A percentile compares a stretch with the other conserved stretches of the same genome.
These are phyloP conservation scores for Lasiosphaeria ovina DNA, from an alignment of 495 filamentous ascomycete genomes.

Conservation along the genomic window DNA sequence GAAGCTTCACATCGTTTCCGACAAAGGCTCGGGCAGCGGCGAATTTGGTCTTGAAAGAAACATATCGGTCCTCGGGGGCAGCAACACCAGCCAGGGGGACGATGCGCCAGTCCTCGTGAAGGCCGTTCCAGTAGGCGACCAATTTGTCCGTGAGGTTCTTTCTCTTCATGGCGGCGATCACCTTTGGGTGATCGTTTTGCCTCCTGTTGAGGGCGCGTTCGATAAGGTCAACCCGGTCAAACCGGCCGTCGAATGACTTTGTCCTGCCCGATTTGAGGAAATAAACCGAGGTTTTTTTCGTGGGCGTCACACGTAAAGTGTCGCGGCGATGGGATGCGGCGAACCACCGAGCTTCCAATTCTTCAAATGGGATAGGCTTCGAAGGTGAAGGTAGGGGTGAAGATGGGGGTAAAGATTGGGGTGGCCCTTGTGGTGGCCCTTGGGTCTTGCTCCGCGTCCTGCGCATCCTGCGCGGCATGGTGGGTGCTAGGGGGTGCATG, in stretches of 20 bases:
- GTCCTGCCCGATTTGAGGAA: conserved; percentile 14
- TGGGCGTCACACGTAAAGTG: conserved; percentile 24
- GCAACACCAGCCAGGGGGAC: no score
- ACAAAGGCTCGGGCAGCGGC: no score
- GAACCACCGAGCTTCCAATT: conserved; percentile 8
- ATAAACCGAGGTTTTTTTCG: conserved; percentile 5
- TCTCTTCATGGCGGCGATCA: conserved; percentile 13
- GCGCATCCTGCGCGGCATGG: not conserved
- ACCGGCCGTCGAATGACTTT: conserved; percentile 21
- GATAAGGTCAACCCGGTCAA: not conserved
- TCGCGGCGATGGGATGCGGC: conserved; percentile 17
- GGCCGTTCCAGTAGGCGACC: conserved; percentile 16
- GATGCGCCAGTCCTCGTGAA: no score
- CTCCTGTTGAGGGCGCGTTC: conserved; percentile 1
- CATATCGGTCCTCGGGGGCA: no score
- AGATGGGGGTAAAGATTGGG: not conserved
- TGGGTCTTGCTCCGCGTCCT: not conserved
- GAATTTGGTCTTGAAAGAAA: no score
- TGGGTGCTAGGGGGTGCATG: not conserved
- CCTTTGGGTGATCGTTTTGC: conserved; percentile 22
- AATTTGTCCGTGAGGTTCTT: conserved; percentile 14
- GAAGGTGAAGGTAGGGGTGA: not conserved
- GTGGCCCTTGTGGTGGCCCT: not conserved
- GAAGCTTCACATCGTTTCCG: not conserved
- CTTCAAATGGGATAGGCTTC: not conserved